Evolutionary conservation across 2,329 filamentous ascomycete species (phyloP).

Genomic region (Pseudogymnoascus sp.): DNA sequence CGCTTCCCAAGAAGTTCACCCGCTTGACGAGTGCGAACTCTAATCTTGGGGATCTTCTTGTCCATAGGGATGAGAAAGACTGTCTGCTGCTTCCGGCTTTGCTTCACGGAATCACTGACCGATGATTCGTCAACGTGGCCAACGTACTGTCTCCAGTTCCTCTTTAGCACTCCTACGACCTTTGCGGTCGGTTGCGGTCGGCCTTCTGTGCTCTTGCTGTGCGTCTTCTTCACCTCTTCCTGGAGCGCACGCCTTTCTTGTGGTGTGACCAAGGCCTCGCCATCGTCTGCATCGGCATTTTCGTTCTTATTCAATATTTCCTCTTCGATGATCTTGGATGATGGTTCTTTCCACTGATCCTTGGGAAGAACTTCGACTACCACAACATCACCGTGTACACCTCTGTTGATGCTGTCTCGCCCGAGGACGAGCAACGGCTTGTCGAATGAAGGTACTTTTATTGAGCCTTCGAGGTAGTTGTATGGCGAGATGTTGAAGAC

Average conservation of each 20-base stretch:
- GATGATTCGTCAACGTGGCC: constrained; percentile 88
- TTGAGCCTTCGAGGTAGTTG: constrained; percentile 92
- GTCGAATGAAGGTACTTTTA: constrained; percentile 83
- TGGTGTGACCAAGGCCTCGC: constrained; percentile 72
- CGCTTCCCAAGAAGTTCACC: constrained; percentile 84
- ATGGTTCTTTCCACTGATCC: constrained; percentile 95
- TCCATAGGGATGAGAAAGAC: constrained; percentile 98
- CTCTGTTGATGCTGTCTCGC: constrained; percentile 90
- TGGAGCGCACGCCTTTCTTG: constrained; percentile 79
- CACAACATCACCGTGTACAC: constrained; percentile 84
- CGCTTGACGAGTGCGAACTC: constrained; percentile 83
- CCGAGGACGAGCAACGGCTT: constrained; percentile 82
- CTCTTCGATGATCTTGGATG: constrained; percentile 92
- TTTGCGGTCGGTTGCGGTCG: constrained; percentile 82
- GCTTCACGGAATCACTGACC: constrained; percentile 61
- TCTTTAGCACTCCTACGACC: constrained; percentile 85
- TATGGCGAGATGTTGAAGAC: constrained; percentile 95
- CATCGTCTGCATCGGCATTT: constrained; percentile 77
- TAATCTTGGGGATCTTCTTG: constrained; percentile 93
- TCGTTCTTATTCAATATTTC: constrained; percentile 87
- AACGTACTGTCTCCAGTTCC: constrained; percentile 97
- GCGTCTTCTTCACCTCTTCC: constrained; percentile 81
- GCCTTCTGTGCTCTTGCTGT: constrained; percentile 67
- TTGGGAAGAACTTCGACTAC: constrained; percentile 89
- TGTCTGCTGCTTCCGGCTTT: constrained; percentile 78